Conservation (phyloP, 352 stramenopile genomes). For the Globisporangium mamillatum region DNA sequence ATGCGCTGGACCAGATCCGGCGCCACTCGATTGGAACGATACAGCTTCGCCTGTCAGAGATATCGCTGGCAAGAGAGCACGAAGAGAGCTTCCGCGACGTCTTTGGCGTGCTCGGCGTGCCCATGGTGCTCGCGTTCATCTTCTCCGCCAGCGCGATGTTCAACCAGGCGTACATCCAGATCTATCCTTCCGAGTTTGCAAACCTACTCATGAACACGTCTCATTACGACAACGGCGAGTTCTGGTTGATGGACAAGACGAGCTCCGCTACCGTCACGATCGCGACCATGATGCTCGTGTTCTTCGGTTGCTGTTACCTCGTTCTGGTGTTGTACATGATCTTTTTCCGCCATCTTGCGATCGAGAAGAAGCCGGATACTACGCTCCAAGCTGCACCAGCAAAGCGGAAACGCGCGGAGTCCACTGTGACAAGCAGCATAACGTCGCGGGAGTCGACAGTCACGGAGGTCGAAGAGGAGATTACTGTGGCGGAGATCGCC, state of each 20-base stretch:
- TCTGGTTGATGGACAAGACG: conserved; percentile 15
- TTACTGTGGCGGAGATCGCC: conserved; percentile 17
- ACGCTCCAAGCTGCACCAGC: neutral
- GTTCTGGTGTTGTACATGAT: conserved; percentile 17
- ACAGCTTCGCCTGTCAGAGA: neutral
- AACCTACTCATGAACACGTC: conserved; percentile 22
- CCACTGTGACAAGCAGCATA: neutral
- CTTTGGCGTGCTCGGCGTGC: conserved; percentile 13
- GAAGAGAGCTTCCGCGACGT: conserved; percentile 17
- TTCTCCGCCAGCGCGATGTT: conserved; percentile 14
- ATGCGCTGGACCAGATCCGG: neutral
- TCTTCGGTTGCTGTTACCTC: conserved; percentile 14
- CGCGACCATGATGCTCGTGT: conserved; percentile 13
- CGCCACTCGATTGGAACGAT: conserved; percentile 12
- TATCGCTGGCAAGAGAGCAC: neutral
- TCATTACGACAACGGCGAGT: conserved; percentile 19
- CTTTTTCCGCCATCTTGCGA: conserved; percentile 19
- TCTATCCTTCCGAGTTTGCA: conserved; percentile 6
- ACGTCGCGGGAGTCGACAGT: neutral
- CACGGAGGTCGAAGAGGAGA: conserved; percentile 13
- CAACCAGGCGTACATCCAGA: conserved; percentile 16
- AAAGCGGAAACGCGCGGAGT: neutral
- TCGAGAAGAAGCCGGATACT: conserved; percentile 8
- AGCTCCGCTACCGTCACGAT: neutral
- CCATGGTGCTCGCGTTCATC: conserved; percentile 19